These are phyloP conservation scores for Phaffia rhodozyma DNA, from an alignment of 1,284 basidiomycete genomes.

Conservation along the genomic window DNA sequence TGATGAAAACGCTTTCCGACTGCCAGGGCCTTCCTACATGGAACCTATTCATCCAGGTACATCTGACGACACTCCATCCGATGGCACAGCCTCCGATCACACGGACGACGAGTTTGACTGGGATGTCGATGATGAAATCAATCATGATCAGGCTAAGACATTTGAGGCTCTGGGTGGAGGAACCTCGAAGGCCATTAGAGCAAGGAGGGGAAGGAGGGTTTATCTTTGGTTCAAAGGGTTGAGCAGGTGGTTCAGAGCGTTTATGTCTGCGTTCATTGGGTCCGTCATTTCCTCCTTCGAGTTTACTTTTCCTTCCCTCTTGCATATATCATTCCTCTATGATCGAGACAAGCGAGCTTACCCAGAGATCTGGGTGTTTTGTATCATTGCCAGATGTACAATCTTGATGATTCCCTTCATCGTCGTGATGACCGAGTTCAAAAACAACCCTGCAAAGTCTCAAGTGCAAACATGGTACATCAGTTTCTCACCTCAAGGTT, in stretches of 20 bases:
- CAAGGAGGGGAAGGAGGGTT: constrained; percentile 43
- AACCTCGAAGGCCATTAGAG: constrained; percentile 22
- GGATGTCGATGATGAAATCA: constrained; percentile 48
- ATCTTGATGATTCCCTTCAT: constrained; percentile 56
- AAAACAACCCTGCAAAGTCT: constrained; percentile 38
- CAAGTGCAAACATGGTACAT: constrained; percentile 45
- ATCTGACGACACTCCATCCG: constrained; percentile 7
- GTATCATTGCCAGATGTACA: constrained; percentile 45
- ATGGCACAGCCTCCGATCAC: constrained; percentile 46
- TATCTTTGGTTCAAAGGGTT: constrained; percentile 57
- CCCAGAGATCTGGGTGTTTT: constrained; percentile 1
- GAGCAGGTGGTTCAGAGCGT: constrained; percentile 47
- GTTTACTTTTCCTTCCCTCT: neutral
- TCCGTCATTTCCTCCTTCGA: no score
- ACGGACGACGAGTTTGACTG: constrained; percentile 60
- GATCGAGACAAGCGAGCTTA: neutral
- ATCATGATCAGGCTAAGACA: constrained; percentile 19
- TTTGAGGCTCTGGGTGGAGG: neutral
- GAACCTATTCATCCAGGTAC: neutral
- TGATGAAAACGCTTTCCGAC: neutral
- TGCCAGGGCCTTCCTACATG: constrained; percentile 3
- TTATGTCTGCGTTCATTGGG: neutral
- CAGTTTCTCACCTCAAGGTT: neutral
- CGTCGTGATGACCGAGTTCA: constrained; percentile 52
- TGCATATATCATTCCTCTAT: neutral